Conservation (phyloP, 1,139 yeast species). For the Scheffersomyces stambukii region DNA sequence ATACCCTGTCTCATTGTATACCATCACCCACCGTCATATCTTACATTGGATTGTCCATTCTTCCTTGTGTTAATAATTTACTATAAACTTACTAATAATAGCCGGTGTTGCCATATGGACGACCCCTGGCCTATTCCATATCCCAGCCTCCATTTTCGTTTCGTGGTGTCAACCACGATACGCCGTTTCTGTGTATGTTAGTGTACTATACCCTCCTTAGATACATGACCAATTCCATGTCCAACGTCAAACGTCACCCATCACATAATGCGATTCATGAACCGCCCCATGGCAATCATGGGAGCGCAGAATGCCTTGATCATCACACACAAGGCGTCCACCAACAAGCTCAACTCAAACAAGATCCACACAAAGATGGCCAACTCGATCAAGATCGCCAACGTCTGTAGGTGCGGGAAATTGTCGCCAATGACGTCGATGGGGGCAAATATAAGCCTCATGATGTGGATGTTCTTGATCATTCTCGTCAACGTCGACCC, state of each 20-base stretch:
- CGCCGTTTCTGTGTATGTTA: constrained; percentile 1
- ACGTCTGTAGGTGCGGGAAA: constrained; percentile 37
- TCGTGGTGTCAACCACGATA: neutral
- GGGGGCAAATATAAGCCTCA: constrained; percentile 40
- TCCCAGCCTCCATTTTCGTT: constrained; percentile 2
- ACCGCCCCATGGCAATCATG: constrained; percentile 43
- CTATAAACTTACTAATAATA: no score
- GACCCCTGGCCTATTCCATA: neutral
- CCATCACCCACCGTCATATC: no score
- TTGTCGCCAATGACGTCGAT: constrained; percentile 37
- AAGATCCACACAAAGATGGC: constrained; percentile 40
- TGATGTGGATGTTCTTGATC: constrained; percentile 33
- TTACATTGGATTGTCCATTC: constrained; percentile 1
- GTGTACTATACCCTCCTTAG: constrained; percentile 2
- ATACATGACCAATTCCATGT: constrained; percentile 2
- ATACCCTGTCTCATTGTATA: no score
- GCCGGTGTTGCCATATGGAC: neutral
- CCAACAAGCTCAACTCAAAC: constrained; percentile 39
- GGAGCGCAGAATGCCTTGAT: constrained; percentile 47
- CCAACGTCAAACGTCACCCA: neutral
- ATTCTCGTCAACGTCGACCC: constrained; percentile 29
- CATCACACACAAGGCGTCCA: constrained; percentile 47
- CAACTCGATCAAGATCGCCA: constrained; percentile 37
- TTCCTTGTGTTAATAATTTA: constrained; percentile 1
- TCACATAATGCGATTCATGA: constrained; percentile 40